Conservation (phyloP, 2,329 filamentous ascomycete genomes). For the Pseudogymnoascus sp. region DNA sequence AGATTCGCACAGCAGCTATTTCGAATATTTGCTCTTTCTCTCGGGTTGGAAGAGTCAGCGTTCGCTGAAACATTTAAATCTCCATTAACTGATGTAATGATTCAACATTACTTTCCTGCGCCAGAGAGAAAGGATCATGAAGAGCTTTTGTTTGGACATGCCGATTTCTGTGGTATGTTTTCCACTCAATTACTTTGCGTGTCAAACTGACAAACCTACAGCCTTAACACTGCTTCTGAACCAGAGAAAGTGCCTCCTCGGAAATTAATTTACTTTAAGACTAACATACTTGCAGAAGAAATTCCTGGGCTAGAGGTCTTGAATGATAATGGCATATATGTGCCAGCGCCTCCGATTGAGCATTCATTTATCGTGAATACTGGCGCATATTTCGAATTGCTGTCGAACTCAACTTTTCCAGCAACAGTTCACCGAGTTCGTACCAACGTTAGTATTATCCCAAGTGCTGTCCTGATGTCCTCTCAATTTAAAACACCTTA, state of each 20-base stretch:
- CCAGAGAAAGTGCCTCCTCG: neutral
- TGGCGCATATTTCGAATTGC: neutral
- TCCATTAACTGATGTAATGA: neutral
- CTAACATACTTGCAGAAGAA: neutral
- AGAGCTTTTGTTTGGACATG: slow-evolving; percentile 11
- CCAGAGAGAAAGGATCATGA: neutral
- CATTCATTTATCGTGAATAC: neutral
- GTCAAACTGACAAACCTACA: neutral
- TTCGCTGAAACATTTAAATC: neutral
- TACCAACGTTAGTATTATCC: neutral
- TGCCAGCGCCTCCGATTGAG: neutral
- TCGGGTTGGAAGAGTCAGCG: neutral
- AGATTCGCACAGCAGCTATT: neutral
- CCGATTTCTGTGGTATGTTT: neutral
- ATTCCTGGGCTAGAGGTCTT: neutral
- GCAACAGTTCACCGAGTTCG: neutral
- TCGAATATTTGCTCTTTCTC: neutral
- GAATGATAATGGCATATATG: slow-evolving; percentile 6
- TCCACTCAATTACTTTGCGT: neutral
- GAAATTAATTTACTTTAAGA: neutral
- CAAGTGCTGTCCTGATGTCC: neutral
- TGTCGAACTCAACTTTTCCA: neutral
- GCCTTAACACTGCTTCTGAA: neutral
- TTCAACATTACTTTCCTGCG: neutral
- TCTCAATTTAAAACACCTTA: neutral